Percentiles rank a stretch among this genome's conserved stretches.
Evolutionary conservation across 768 basidiomycete species (phyloP).

Genomic region (Amanita molliuscula): DNA sequence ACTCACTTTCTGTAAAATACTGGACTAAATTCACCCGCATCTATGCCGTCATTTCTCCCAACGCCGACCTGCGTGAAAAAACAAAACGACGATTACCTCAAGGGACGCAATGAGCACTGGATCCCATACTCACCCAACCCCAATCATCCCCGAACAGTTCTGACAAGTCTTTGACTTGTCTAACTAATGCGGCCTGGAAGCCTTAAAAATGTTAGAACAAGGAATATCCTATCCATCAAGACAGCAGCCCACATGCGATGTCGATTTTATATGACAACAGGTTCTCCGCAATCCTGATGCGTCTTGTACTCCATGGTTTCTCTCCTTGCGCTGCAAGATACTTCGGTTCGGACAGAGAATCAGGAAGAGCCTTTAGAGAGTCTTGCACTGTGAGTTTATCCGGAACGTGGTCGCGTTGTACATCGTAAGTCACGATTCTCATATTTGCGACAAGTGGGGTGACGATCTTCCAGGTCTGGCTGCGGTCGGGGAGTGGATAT

Average conservation of each 20-base stretch:
- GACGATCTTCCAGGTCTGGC: too few species aligned
- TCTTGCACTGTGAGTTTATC: conserved; percentile 36
- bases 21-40: conserved; percentile 51
- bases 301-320: conserved; percentile 43
- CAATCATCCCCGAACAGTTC: conserved; percentile 44
- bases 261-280: conserved; percentile 28
- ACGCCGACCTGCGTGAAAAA: conserved; percentile 36
- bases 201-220: conserved; percentile 16
- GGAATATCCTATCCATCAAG: neutral
- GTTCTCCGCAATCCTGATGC: conserved; percentile 36
- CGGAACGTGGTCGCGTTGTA: conserved; percentile 44
- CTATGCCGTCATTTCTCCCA: conserved; percentile 45
- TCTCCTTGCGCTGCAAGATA: conserved; percentile 26
- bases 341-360: conserved; percentile 26
- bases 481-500: too few species aligned
- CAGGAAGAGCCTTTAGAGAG: conserved; percentile 30
- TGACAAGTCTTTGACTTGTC: conserved; percentile 46
- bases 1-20: conserved; percentile 45
- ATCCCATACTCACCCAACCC: conserved; percentile 32
- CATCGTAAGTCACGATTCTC: conserved; percentile 38
- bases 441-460: neutral
- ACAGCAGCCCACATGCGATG: conserved; percentile 23
- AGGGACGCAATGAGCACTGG: neutral
- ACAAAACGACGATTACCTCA: neutral
- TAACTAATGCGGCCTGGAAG: conserved; percentile 42